These are phyloP conservation scores for Zygoascus bituminiphila DNA, from an alignment of 805 yeast species.

Conservation along the genomic window DNA sequence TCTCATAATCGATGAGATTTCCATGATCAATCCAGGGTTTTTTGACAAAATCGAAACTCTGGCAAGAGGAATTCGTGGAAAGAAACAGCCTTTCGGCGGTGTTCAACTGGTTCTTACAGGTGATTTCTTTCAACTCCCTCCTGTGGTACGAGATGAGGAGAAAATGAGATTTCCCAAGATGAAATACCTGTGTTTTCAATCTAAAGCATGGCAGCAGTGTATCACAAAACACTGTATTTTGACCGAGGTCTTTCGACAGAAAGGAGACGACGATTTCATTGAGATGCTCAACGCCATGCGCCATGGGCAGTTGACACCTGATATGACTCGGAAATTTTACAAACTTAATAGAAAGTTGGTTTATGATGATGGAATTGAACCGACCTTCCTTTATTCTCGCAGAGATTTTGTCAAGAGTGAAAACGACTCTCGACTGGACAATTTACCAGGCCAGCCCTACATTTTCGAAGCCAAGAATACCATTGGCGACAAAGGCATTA, in stretches of 20 bases:
- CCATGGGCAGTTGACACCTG: slow-evolving; percentile 51
- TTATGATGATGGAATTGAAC: slow-evolving; percentile 71
- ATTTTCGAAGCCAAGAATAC: slow-evolving; percentile 41
- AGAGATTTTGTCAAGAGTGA: slow-evolving; percentile 75
- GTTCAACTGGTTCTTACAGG: slow-evolving; percentile 83
- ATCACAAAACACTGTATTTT: slow-evolving; percentile 58
- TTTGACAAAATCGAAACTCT: slow-evolving; percentile 64
- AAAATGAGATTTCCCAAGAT: slow-evolving; percentile 7
- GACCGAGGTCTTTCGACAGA: slow-evolving; percentile 78
- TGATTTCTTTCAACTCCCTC: slow-evolving; percentile 92
- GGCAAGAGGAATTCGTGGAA: slow-evolving; percentile 47
- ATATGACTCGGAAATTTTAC: slow-evolving; percentile 41
- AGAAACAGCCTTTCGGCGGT: slow-evolving; percentile 75
- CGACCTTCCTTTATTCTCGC: slow-evolving; percentile 84
- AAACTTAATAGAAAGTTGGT: slow-evolving; percentile 42
- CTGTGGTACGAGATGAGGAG: slow-evolving; percentile 40
- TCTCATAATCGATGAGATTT: slow-evolving; percentile 80
- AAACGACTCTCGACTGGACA: slow-evolving; percentile 44
- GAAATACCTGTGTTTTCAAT: slow-evolving; percentile 61
- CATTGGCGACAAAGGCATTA: slow-evolving; percentile 21
- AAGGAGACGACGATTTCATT: slow-evolving; percentile 56
- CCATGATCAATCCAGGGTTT: slow-evolving; percentile 79
- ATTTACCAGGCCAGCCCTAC: slow-evolving; percentile 40
- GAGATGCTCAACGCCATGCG: slow-evolving; percentile 77
- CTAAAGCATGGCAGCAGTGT: slow-evolving; percentile 58